Base-by-base conservation (phyloP, 495 filamentous ascomycete genomes). In the Amphirosellinia nigrospora region DNA sequence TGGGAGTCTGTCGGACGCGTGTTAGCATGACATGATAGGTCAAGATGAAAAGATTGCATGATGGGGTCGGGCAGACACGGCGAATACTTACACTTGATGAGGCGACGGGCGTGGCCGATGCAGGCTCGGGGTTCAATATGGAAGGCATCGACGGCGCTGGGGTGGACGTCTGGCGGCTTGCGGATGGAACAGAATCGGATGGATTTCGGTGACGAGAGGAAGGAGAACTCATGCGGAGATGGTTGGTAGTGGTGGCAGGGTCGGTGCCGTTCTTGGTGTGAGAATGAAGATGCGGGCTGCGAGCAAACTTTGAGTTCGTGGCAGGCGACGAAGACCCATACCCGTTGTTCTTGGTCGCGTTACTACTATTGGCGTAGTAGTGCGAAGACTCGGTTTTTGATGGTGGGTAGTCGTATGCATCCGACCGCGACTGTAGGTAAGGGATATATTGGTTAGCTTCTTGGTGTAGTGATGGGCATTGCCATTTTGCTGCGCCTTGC, bases 291-390 rank as follows among this genome's bases (percentile, higher is more conserved):
- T 86, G 77, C 67, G 89, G 85, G 68, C 86, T 88, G 52, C 85
- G 85, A 46, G 89, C 77, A 78, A 89, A 79, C 76, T 82, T 75
- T 75, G 87, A 66, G 80, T 86, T 70, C 76, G 88, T 81, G 7
- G 59, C 36, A 78, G 89, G 76, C 75, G 89, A 82, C 76, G 87
- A 82, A 74, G 89, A 89, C 67, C 82, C 82, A 26, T 78, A 78
- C 52, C 86, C 88, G 82, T 88, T 89, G n/a, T 41, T 62, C 30
- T 36, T 36, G 30, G 55, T 36, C 6, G 52, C 8, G 28, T 3
- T 19, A 16, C 9, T 62, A 36, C n/a, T 69, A 9, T 52, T 58
- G 34, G 23, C 26, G 79, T 86, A 89, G 70, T 86, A 86, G 73
- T 86, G 71, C 36, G 72, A 73, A 58, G 74, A 74, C 68, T 76